Conservation (phyloP, 2,329 filamentous ascomycete species). For the Verticillium longisporum region DNA sequence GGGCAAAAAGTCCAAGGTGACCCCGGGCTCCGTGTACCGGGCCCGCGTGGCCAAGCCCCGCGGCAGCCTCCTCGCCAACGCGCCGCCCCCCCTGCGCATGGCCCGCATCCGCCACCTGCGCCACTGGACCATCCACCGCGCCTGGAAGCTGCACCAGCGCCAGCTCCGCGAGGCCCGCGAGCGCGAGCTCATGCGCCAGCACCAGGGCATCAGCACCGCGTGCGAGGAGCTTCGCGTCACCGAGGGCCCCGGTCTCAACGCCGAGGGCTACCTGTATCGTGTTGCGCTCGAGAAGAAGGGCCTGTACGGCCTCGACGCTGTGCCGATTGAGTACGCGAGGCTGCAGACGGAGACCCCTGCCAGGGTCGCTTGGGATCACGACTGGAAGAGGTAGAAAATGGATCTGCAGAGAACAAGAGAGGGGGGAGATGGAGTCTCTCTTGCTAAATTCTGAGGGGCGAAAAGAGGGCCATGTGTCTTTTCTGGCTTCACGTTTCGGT, state of each 20-base stretch:
- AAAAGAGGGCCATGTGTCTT: neutral
- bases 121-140: slow-evolving; percentile 98
- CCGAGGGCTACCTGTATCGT: slow-evolving; percentile 70
- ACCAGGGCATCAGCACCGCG: slow-evolving; percentile 75
- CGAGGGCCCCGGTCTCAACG: slow-evolving; percentile 47
- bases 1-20: slow-evolving; percentile 14
- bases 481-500: neutral
- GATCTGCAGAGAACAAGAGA: too few relatives aligned
- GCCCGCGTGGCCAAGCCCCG: slow-evolving; percentile 37
- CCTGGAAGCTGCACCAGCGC: slow-evolving; percentile 76
- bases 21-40: slow-evolving; percentile 28
- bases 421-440: neutral
- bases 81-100: slow-evolving; percentile 71
- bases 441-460: neutral
- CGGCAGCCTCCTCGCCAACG: slow-evolving; percentile 41
- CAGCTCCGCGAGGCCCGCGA: slow-evolving; percentile 58
- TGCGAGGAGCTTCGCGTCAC: slow-evolving; percentile 74
- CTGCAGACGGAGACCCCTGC: slow-evolving; percentile 78
- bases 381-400: slow-evolving; percentile 62
- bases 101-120: slow-evolving; percentile 80
- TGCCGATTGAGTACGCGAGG: slow-evolving; percentile 89
- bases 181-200: slow-evolving; percentile 68
- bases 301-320: slow-evolving; percentile 61
- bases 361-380: slow-evolving; percentile 83
- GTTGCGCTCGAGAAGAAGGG: slow-evolving; percentile 89